phyloP scores from a whole-genome alignment of 768 basidiomycete genomes.

The Naganishia antarctica region DNA sequence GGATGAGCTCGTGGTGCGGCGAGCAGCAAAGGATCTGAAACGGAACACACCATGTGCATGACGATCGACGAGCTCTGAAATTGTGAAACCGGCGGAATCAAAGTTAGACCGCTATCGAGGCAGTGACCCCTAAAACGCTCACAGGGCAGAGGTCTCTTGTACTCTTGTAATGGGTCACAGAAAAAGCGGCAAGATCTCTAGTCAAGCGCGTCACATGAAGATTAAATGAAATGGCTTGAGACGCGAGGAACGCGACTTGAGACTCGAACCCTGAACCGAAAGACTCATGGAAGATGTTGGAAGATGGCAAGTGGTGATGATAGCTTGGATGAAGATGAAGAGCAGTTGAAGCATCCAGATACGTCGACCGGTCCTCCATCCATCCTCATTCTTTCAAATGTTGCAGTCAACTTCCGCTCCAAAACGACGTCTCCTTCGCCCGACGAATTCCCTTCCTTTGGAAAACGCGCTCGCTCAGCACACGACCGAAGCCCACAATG shows the following conservation, averaged over 20 bases:
- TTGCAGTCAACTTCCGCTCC: not conserved
- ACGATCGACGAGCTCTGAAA: not conserved
- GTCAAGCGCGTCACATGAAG: conserved; percentile 10
- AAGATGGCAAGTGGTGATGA: not conserved
- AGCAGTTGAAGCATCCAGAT: no score
- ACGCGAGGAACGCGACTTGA: not conserved
- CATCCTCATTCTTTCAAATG: no score
- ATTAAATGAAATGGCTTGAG: not conserved
- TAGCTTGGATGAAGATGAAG: not conserved
- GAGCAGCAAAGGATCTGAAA: no score
- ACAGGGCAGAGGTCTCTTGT: no score
- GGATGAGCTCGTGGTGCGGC: no score
- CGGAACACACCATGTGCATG: no score
- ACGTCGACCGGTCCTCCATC: no score
- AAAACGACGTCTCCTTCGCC: conserved; percentile 9
- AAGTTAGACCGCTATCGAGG: not conserved
- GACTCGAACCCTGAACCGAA: no score
- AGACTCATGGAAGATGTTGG: no score
- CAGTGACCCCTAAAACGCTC: not conserved
- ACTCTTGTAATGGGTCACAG: no score
- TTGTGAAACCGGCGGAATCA: conserved; percentile 14
- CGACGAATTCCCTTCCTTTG: conserved; percentile 1
- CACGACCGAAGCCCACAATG: conserved; percentile 11
- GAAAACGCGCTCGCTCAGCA: not conserved
- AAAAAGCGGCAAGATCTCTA: not conserved